Conservation (phyloP, 1,284 basidiomycete genomes). For the Melanopsichium pennsylvanicum region DNA sequence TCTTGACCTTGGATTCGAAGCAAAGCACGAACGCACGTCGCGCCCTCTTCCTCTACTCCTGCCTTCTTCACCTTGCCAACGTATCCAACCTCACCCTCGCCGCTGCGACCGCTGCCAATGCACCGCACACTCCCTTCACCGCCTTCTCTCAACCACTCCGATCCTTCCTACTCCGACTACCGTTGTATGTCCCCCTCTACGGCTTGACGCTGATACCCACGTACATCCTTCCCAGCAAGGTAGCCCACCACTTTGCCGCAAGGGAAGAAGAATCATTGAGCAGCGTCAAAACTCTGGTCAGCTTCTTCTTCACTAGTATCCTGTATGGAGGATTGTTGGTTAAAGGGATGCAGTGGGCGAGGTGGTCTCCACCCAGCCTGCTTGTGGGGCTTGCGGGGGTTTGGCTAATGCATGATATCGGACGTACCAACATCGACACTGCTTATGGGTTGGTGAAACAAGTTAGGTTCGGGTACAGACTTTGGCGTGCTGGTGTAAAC, state of each 20-base stretch:
- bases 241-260: constrained; percentile 34
- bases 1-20: constrained; percentile 18
- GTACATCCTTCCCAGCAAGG: constrained; percentile 20
- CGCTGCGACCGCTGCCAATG: too few relatives aligned
- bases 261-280: constrained; percentile 41
- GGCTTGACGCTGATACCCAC: constrained; percentile 27
- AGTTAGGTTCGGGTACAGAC: constrained; percentile 22
- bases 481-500: background rate
- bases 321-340: constrained; percentile 20
- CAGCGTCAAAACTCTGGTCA: constrained; percentile 31
- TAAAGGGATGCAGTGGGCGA: constrained; percentile 17
- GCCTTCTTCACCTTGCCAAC: constrained; percentile 16
- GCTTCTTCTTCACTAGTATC: constrained; percentile 24
- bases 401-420: constrained; percentile 33
- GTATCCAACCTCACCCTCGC: constrained; percentile 19
- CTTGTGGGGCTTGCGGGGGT: constrained; percentile 25
- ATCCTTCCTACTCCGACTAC: constrained; percentile 21
- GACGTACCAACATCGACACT: constrained; percentile 14
- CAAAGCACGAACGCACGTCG: constrained; percentile 7
- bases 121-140: too few relatives aligned
- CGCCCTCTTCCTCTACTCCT: constrained; percentile 25
- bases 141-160: background rate
- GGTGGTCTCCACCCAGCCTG: constrained; percentile 29
- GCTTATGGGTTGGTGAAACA: constrained; percentile 26
- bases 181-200: constrained; percentile 23